Base-by-base conservation (phyloP, 257 asterid genomes). In the Capsicum rhomboideum region DNA sequence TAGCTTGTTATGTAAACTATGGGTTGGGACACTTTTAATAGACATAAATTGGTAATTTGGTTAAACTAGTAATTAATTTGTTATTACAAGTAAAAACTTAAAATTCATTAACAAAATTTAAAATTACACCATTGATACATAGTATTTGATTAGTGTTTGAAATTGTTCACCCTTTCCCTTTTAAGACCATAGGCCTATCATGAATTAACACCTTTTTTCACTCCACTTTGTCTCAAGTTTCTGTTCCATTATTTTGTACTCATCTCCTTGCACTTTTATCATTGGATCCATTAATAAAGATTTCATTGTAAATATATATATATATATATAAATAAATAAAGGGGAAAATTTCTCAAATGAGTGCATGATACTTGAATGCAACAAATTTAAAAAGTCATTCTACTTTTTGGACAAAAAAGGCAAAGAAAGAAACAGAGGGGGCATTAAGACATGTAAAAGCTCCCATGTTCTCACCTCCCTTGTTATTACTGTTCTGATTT, bases 231-330 rank as follows among this genome's bases (percentile, higher is more conserved):
- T 69, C 31, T 83, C 80, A 79, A 63, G 72, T 28, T 72, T 78
- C 49, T 84, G 85, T 86, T 82, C 72, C 86, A 79, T 82, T 88
- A 89, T 83, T 88, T 86, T 87, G 90, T 88, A 88, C 83, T 72
- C 87, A 85, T 84, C 82, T 84, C 79, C 54, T 58, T 69, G 58
- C 72, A 82, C 82, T 87, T 85, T 87, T 85, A 86, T 84, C 92
- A 87, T 88, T 83, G 93, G 90, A 92, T 89, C 92, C 91, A 92
- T 80, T 84, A 90, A 90, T 84, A 92, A 92, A 59, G 74, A 80
- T 80, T 58, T n/a, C 37, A 44, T 31, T 21, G 52, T 80, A 40
- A 80, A 58, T 12, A 34, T 37, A 31, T 37, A 55, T 34, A 34
- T 34, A 34, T 34, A 3, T 34, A n/a, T n/a, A 31, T 2, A 77